phyloP scores from a whole-genome alignment of 176 grass and related monocot species.

The Stipa capillata region DNA sequence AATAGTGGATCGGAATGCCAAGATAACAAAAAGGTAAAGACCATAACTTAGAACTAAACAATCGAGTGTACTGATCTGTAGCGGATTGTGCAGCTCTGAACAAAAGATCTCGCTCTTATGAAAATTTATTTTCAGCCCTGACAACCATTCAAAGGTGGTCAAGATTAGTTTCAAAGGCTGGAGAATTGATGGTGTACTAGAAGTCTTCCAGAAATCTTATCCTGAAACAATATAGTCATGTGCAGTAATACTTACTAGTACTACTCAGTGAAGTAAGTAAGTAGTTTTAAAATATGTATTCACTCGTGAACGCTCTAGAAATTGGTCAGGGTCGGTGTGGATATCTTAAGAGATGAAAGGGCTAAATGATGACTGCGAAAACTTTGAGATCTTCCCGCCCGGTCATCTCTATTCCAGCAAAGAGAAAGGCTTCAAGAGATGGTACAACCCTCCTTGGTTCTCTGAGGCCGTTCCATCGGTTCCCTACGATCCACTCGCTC shows the following conservation, averaged over 20 bases:
- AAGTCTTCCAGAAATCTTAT: background rate
- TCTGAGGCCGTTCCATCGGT: conserved; percentile 20
- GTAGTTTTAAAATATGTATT: background rate
- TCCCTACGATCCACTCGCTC: conserved; percentile 34
- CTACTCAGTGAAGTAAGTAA: too few relatives aligned
- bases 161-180: too few relatives aligned
- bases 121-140: too few relatives aligned
- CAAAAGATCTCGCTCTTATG: too few relatives aligned
- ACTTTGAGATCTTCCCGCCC: conserved; percentile 69
- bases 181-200: conserved; percentile 44
- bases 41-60: too few relatives aligned
- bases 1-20: too few relatives aligned
- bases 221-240: too few relatives aligned
- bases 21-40: too few relatives aligned
- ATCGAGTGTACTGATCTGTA: too few relatives aligned
- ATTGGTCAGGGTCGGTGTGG: conserved; percentile 50
- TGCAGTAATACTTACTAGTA: too few relatives aligned
- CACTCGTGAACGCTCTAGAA: background rate
- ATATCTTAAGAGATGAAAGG: conserved; percentile 78
- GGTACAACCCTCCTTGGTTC: conserved; percentile 56
- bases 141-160: too few relatives aligned
- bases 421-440: background rate
- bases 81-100: too few relatives aligned
- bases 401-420: conserved; percentile 59
- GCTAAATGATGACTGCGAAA: conserved; percentile 57